Base-by-base conservation (phyloP, 768 basidiomycete genomes). In the Lactarius evosmus region DNA sequence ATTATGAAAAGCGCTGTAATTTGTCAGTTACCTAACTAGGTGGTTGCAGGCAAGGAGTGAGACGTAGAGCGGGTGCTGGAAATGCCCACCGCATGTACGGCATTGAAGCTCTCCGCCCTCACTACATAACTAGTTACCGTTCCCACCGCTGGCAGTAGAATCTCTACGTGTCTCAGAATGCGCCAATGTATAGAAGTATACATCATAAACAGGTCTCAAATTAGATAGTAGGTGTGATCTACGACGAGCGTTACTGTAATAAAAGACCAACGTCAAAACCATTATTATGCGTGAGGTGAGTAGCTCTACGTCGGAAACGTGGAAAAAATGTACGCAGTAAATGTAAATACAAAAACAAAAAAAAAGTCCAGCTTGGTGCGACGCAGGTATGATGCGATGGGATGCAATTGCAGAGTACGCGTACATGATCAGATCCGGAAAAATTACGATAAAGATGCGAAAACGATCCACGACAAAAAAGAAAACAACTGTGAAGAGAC, bases 51-150 rank as follows among this genome's bases (percentile, higher is more conserved):
- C 57, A 76, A 74, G 41, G 61, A 68, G 3, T 88, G 84, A 84
- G 77, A 79, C 49, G 75, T 83, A 0, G 82, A 82, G 57, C 74
- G 77, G 30, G 83, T 92, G 3, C 80, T 93, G 82, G 72, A 68
- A 34, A 91, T 68, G 88, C 90, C 3, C 69, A 74, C 53, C 74
- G 57, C 50, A 76, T 91, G 65, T 93, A 93, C 72, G 83, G 86
- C 17, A 55, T 34, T 75, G 67, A 59, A 8, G 22, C 7, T 1
- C 8, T 25, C 49, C 9, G 6, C 49, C 8, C n/a, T n/a, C 19
- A 4, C 25, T 51, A 11, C 14, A 17, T n/a, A n/a, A n/a, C n/a
- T n/a, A n/a, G n/a, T n/a, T n/a, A n/a, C n/a, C n/a, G n/a, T n/a
- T n/a, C n/a, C n/a, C n/a, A n/a, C n/a, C n/a, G n/a, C n/a, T n/a